phyloP scores from a whole-genome alignment of 148 eudicot genomes.

The Silene uniflora region DNA sequence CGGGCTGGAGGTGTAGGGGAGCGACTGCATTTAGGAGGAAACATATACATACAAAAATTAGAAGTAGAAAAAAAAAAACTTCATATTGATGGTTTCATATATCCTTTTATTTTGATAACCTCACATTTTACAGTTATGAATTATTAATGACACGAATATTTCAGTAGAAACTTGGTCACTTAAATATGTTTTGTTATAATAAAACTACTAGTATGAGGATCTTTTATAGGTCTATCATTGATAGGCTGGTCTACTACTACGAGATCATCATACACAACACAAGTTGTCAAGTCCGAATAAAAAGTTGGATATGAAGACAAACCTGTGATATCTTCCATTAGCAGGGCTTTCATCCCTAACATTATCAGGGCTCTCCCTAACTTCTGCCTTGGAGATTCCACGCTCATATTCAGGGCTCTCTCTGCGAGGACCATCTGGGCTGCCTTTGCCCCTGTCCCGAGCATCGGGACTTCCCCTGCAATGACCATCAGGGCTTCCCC shows the following conservation, averaged over 20 bases:
- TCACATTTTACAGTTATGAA: neutral
- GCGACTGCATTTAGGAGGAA: conserved; percentile 16
- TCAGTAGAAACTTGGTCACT: neutral
- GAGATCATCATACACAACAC: neutral
- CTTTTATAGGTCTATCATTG: neutral
- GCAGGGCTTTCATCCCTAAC: conserved; percentile 52
- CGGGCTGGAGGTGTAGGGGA: conserved; percentile 40
- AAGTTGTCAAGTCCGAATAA: neutral
- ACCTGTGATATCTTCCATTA: conserved; percentile 36
- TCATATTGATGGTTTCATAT: neutral
- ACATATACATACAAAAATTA: neutral
- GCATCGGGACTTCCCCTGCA: conserved; percentile 20
- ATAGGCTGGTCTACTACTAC: neutral
- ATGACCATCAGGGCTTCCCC: conserved; percentile 35
- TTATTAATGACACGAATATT: too few relatives aligned
- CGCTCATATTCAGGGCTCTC: conserved; percentile 7
- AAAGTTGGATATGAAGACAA: neutral
- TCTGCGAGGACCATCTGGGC: neutral
- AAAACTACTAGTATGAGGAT: neutral
- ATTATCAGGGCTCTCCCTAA: conserved; percentile 17
- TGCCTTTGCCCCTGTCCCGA: neutral
- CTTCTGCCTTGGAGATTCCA: conserved; percentile 7
- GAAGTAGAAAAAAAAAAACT: neutral
- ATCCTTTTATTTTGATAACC: too few relatives aligned
- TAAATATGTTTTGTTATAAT: neutral